phyloP scores from a whole-genome alignment of 768 basidiomycete species.

The Mycena kentingensis region DNA sequence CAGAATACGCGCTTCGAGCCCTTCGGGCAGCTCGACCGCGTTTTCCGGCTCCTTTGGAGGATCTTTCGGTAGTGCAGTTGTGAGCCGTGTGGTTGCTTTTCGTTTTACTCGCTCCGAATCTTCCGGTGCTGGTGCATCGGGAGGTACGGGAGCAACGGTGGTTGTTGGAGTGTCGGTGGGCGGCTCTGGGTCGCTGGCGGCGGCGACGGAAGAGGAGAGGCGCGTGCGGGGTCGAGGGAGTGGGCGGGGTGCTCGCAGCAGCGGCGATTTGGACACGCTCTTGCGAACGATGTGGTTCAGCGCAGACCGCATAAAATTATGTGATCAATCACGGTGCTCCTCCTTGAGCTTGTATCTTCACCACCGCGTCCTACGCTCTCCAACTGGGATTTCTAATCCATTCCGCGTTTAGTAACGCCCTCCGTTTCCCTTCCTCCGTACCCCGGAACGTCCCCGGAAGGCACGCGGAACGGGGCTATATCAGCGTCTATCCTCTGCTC shows the following conservation, averaged over 20 bases:
- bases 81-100: constrained; percentile 35
- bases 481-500: not conserved
- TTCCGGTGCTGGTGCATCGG: constrained; percentile 33
- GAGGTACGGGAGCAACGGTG: constrained; percentile 5
- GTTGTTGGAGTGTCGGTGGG: no score
- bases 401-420: no score
- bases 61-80: constrained; percentile 25
- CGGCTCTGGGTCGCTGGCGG: constrained; percentile 18
- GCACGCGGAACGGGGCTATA: not conserved
- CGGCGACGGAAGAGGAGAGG: constrained; percentile 23
- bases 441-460: not conserved
- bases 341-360: no score
- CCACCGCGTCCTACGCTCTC: no score
- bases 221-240: constrained; percentile 14
- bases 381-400: no score
- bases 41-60: constrained; percentile 40
- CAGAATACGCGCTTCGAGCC: constrained; percentile 54
- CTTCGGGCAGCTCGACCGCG: constrained; percentile 53
- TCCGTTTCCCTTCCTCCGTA: no score
- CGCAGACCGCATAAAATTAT: no score
- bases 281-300: no score
- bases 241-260: constrained; percentile 9
- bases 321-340: no score
- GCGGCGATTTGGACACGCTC: constrained; percentile 6
- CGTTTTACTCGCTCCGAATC: constrained; percentile 49